phyloP scores from a whole-genome alignment of 1,284 basidiomycete species.

The Takashimella tepidaria region DNA sequence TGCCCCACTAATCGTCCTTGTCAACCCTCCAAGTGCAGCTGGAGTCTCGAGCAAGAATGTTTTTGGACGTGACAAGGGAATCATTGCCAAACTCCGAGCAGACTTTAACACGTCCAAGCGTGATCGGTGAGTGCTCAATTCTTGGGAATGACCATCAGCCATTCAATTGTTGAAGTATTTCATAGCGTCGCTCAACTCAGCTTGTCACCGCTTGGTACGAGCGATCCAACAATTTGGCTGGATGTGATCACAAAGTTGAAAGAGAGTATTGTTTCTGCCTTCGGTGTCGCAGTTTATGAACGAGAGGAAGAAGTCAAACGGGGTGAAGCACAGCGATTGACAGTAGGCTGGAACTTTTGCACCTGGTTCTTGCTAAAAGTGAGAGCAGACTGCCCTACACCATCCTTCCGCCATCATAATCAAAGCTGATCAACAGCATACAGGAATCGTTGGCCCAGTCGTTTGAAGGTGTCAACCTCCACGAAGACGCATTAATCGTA shows the following conservation, averaged over 20 bases:
- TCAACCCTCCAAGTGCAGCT: slow-evolving; percentile 51
- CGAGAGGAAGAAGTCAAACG: slow-evolving; percentile 82
- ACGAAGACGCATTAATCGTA: slow-evolving; percentile 80
- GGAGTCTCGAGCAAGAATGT: slow-evolving; percentile 56
- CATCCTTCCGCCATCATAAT: background rate
- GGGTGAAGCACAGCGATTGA: slow-evolving; percentile 75
- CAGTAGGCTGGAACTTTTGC: slow-evolving; percentile 96
- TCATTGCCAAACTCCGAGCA: slow-evolving; percentile 83
- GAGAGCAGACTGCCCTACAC: too few relatives aligned
- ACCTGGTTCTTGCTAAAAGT: slow-evolving; percentile 94
- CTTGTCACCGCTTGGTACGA: slow-evolving; percentile 25
- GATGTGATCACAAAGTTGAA: slow-evolving; percentile 86
- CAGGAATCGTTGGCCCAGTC: slow-evolving; percentile 92
- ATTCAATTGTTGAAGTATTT: too few relatives aligned
- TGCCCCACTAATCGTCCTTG: slow-evolving; percentile 83
- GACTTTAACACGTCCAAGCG: slow-evolving; percentile 89
- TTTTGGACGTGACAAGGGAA: slow-evolving; percentile 48
- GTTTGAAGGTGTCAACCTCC: slow-evolving; percentile 81
- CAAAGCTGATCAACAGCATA: slow-evolving; percentile 2
- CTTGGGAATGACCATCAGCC: too few relatives aligned
- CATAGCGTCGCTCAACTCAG: slow-evolving; percentile 69
- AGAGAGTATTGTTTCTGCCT: slow-evolving; percentile 74
- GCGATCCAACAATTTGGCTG: slow-evolving; percentile 76
- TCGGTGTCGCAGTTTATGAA: slow-evolving; percentile 70
- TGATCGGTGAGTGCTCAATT: slow-evolving; percentile 73